Percentiles rank a stretch among this genome's conserved stretches.
Evolutionary conservation across 2,329 filamentous ascomycete genomes (phyloP).

Genomic region (Grosmannia serpens): DNA sequence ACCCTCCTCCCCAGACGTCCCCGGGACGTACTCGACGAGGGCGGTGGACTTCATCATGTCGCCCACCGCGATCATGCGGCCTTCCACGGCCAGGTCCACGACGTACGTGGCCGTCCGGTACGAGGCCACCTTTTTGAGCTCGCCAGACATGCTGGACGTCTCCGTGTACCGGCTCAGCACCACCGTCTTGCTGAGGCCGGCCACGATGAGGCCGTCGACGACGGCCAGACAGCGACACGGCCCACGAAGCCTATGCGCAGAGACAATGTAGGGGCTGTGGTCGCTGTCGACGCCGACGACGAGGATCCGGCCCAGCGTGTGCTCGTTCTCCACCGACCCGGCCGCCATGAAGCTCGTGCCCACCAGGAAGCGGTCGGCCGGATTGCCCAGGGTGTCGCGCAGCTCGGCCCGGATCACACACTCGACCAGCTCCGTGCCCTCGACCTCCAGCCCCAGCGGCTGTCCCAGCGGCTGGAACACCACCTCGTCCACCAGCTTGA

Average conservation of each 20-base stretch:
- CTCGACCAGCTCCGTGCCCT: slow-evolving; percentile 63
- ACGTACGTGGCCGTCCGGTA: slow-evolving; percentile 79
- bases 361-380: slow-evolving; percentile 73
- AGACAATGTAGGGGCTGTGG: slow-evolving; percentile 60
- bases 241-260: slow-evolving; percentile 60
- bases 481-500: slow-evolving; percentile 84
- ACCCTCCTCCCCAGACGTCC: slow-evolving; percentile 12
- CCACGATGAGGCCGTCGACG: slow-evolving; percentile 57
- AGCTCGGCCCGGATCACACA: slow-evolving; percentile 70
- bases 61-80: slow-evolving; percentile 66
- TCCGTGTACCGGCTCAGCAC: slow-evolving; percentile 45
- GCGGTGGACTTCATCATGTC: slow-evolving; percentile 92
- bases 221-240: slow-evolving; percentile 70
- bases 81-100: slow-evolving; percentile 65
- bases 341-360: slow-evolving; percentile 63
- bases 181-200: slow-evolving; percentile 81
- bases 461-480: slow-evolving; percentile 67
- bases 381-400: slow-evolving; percentile 40
- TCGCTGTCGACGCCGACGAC: slow-evolving; percentile 73
- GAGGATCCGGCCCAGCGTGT: slow-evolving; percentile 65
- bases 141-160: slow-evolving; percentile 40
- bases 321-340: slow-evolving; percentile 20
- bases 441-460: slow-evolving; percentile 47
- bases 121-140: slow-evolving; percentile 58
- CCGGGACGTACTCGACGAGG: slow-evolving; percentile 58